Evolutionary conservation across 768 basidiomycete genomes (phyloP).

Genomic region (Russula virescens): DNA sequence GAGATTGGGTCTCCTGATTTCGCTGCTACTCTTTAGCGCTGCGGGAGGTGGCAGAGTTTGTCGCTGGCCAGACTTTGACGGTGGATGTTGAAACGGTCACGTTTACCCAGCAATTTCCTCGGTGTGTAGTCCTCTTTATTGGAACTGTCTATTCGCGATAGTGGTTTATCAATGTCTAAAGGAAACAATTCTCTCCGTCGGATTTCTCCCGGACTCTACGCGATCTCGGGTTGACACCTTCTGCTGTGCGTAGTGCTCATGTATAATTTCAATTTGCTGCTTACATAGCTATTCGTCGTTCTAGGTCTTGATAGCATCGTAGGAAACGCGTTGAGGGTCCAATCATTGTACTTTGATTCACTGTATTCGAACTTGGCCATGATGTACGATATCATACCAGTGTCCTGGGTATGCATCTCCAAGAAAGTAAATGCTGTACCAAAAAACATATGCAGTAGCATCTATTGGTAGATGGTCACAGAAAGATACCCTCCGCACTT

Average conservation of each 20-base stretch:
- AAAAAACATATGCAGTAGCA: neutral
- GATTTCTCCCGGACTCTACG: conserved; percentile 79
- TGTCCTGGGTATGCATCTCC: neutral
- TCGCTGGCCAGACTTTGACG: conserved; percentile 65
- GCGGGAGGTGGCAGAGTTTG: conserved; percentile 78
- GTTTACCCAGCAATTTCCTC: conserved; percentile 78
- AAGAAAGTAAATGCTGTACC: neutral
- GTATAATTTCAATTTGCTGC: neutral
- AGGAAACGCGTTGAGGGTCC: neutral
- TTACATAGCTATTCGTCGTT: neutral
- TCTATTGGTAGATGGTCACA: conserved; percentile 6
- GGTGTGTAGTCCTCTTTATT: conserved; percentile 40
- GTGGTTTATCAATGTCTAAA: conserved; percentile 28
- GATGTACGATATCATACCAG: conserved; percentile 10
- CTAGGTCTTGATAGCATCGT: conserved; percentile 23
- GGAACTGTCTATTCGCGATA: neutral
- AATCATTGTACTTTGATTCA: conserved; percentile 7
- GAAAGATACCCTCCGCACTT: neutral
- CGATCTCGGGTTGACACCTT: conserved; percentile 85
- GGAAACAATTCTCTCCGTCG: conserved; percentile 66
- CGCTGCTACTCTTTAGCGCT: conserved; percentile 45
- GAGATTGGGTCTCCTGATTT: conserved; percentile 5
- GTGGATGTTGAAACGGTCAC: conserved; percentile 75
- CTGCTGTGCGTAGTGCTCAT: conserved; percentile 53
- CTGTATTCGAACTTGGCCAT: neutral